A percentile compares a stretch with the other conserved stretches of the same genome.
Evolutionary conservation across 352 stramenopile genomes (phyloP).

Genomic region (Globisporangium paddicum): DNA sequence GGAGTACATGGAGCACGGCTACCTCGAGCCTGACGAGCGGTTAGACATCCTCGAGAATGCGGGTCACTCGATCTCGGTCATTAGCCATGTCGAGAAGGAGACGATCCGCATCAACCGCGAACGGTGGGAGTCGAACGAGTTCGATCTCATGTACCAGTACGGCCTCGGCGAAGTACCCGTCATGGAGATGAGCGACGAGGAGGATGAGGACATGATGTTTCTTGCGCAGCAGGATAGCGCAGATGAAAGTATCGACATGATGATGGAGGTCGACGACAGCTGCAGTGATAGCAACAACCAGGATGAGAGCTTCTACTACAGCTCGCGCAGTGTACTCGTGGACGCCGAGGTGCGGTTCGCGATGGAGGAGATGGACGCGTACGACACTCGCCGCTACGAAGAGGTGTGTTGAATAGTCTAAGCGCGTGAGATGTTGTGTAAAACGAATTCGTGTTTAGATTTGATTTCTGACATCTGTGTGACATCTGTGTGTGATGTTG

Average conservation of each 20-base stretch:
- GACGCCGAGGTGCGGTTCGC: conserved; percentile 55
- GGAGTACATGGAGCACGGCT: conserved; percentile 81
- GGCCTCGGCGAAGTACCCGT: conserved; percentile 58
- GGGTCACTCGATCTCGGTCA: conserved; percentile 54
- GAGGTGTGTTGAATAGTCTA: conserved; percentile 26
- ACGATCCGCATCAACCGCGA: conserved; percentile 72
- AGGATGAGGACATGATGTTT: conserved; percentile 40
- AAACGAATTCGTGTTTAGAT: neutral
- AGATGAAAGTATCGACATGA: conserved; percentile 24
- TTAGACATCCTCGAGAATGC: conserved; percentile 70
- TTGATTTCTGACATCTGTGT: conserved; percentile 10
- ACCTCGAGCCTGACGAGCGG: conserved; percentile 73
- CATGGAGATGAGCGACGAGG: conserved; percentile 48
- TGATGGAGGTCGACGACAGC: conserved; percentile 49
- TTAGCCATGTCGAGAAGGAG: conserved; percentile 65
- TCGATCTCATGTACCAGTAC: conserved; percentile 81
- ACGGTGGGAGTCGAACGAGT: conserved; percentile 84
- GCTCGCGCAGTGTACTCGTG: conserved; percentile 31
- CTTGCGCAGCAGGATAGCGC: conserved; percentile 27
- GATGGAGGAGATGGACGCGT: conserved; percentile 75
- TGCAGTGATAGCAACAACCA: conserved; percentile 26
- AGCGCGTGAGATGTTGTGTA: neutral
- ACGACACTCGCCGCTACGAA: conserved; percentile 63
- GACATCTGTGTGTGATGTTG: neutral
- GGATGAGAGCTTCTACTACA: conserved; percentile 48